phyloP scores from a whole-genome alignment of 2,329 filamentous ascomycete species.

The Colletotrichum tropicale region DNA sequence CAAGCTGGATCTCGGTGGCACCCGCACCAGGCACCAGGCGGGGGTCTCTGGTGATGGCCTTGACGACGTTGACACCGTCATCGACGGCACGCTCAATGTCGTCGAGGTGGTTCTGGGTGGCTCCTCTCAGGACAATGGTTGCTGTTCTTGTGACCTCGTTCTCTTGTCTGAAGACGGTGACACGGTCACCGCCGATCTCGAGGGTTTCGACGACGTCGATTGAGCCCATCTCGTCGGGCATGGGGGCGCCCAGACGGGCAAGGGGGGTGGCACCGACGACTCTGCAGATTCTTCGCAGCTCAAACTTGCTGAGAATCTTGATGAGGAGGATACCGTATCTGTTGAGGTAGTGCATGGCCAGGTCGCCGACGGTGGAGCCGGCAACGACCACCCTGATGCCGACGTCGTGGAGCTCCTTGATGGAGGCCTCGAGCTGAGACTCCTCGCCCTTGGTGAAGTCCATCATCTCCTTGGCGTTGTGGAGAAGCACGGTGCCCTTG shows the following conservation, averaged over 20 bases:
- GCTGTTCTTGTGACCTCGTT: conserved; percentile 90
- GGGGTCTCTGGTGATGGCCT: conserved; percentile 94
- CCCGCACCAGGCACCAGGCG: conserved; percentile 92
- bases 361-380: conserved; percentile 91
- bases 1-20: conserved; percentile 91
- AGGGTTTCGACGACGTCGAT: conserved; percentile 96
- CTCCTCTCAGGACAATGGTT: conserved; percentile 91
- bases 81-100: conserved; percentile 97
- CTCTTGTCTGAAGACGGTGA: conserved; percentile 98
- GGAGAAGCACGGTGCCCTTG: conserved; percentile 94
- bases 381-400: conserved; percentile 91
- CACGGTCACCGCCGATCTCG: conserved; percentile 96
- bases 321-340: conserved; percentile 94
- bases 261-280: conserved; percentile 97
- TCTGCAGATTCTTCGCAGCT: conserved; percentile 91
- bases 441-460: conserved; percentile 99
- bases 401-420: conserved; percentile 96
- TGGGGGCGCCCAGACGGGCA: conserved; percentile 91
- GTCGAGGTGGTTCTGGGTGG: conserved; percentile 97
- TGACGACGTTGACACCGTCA: conserved; percentile 97
- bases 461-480: conserved; percentile 98
- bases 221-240: conserved; percentile 99
- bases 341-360: conserved; percentile 95
- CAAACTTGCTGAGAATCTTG: conserved; percentile 97
- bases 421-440: conserved; percentile 82